Evolutionary conservation across 1,284 basidiomycete genomes (phyloP), one percentile per base, ranked within the genome.

Genomic region (Malassezia arunalokei): DNA sequence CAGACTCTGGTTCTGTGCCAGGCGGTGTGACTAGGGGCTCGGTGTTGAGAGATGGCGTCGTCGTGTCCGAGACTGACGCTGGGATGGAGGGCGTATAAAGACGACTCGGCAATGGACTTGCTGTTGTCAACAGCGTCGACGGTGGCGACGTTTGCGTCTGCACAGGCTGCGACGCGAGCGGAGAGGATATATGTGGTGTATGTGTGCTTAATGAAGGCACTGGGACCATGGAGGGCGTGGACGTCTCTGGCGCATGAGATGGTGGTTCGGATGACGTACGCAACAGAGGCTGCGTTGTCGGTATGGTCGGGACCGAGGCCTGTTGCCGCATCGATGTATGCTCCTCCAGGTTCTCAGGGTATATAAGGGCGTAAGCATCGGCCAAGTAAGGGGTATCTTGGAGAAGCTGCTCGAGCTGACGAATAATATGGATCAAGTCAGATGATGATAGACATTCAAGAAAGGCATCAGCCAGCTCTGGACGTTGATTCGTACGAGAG

Each of bases 71-170:
- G 1, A 30, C 29, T 12, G 35, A 39, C 35, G 47, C 41, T 11
- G 52, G 53, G 12, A 55, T 55, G 41, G 48, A 49, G 11, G 53
- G 53, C 47, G 53, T 55, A 55, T 55, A 55, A 3, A 41, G 43
- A 4, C 47, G 46, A 47, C 35, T 39, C 12, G 32, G 29, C 8
- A 24, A 11, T 17, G 20, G 11, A 15, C n/a, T 24, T 12, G 39
- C 8, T 12, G 9, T 24, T 24, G 44, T 28, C n/a, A 8, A 15
- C 20, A 30, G 5, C 6, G 44, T 24, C 12, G 31, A 28, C 5
- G 30, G 24, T 5, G 46, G 28, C 6, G 46, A 11, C 24, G 47
- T 35, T 24, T 28, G 40, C 3, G 51, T 15, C 3, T 44, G 20
- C 20, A 27, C 15, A 11, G 44, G n/a, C 33, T 43, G 11, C 9